Conservation (phyloP, 2,329 filamentous ascomycete genomes). For the Colletotrichum chlorophyti region DNA sequence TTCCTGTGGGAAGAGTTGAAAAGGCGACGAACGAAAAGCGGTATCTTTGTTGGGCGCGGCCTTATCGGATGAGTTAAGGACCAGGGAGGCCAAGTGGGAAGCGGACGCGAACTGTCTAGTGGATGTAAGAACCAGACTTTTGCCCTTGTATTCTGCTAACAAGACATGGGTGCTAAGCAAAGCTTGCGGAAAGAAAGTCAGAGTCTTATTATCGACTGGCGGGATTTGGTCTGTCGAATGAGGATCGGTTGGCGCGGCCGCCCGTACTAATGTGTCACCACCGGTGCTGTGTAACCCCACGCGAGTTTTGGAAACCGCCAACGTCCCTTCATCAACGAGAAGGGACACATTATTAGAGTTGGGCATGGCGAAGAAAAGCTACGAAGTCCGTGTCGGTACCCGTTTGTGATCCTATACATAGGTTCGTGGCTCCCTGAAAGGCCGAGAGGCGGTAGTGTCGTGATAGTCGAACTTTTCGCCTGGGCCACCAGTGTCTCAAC, state of each 20-base stretch:
- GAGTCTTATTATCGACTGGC: conserved; percentile 9
- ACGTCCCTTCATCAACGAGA: too few species aligned
- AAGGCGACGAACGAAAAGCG: not conserved
- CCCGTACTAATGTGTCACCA: conserved; percentile 9
- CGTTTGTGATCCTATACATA: too few species aligned
- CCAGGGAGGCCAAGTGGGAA: not conserved
- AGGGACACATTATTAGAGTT: too few species aligned
- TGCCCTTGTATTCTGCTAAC: not conserved
- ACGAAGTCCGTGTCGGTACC: too few species aligned
- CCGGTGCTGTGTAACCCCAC: conserved; percentile 17
- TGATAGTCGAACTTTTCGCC: too few species aligned
- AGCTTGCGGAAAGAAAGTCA: conserved; percentile 11
- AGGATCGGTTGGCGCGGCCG: conserved; percentile 4
- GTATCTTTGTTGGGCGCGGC: not conserved
- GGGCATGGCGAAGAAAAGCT: too few species aligned
- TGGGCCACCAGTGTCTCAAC: too few species aligned
- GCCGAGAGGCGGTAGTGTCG: too few species aligned
- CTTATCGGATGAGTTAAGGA: not conserved
- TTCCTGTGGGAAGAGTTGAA: too few species aligned
- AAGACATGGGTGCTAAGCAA: conserved; percentile 5
- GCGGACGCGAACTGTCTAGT: not conserved
- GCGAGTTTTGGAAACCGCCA: too few species aligned
- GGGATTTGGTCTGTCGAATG: conserved; percentile 5
- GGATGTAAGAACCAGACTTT: conserved; percentile 11
- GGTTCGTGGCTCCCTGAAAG: too few species aligned